phyloP scores from a whole-genome alignment of 202 grass and related monocot species.

The Carex sylvatica region DNA sequence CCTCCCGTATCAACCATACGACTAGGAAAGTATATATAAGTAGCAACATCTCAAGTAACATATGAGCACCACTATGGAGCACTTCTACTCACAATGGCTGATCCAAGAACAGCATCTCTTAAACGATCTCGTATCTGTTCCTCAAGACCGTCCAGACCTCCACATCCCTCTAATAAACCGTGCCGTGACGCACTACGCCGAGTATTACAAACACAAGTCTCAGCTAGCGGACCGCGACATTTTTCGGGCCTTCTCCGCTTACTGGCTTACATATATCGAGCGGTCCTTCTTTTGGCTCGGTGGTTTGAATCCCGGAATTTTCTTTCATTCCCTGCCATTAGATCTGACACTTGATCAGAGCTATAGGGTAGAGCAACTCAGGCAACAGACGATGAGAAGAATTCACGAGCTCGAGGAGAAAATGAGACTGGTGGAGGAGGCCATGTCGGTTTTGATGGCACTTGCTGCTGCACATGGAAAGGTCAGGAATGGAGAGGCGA shows the following conservation, averaged over 20 bases:
- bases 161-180: constrained; percentile 12
- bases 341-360: background rate
- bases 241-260: background rate
- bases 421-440: background rate
- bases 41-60: background rate
- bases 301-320: background rate
- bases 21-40: background rate
- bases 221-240: background rate
- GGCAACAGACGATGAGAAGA: background rate
- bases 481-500: constrained; percentile 18
- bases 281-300: constrained; percentile 2
- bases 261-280: constrained; percentile 8
- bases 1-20: background rate
- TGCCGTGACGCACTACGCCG: background rate
- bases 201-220: constrained; percentile 5
- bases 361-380: background rate
- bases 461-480: background rate
- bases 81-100: constrained; percentile 27
- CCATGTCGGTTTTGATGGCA: background rate
- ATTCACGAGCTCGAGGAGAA: background rate
- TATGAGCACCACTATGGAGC: background rate
- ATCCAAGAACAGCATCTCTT: constrained; percentile 7
- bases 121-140: constrained; percentile 10
- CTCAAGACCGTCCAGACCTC: constrained; percentile 11
- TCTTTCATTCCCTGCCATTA: background rate